Conservation (phyloP, 768 basidiomycete genomes). For the Butyriboletus loyo region DNA sequence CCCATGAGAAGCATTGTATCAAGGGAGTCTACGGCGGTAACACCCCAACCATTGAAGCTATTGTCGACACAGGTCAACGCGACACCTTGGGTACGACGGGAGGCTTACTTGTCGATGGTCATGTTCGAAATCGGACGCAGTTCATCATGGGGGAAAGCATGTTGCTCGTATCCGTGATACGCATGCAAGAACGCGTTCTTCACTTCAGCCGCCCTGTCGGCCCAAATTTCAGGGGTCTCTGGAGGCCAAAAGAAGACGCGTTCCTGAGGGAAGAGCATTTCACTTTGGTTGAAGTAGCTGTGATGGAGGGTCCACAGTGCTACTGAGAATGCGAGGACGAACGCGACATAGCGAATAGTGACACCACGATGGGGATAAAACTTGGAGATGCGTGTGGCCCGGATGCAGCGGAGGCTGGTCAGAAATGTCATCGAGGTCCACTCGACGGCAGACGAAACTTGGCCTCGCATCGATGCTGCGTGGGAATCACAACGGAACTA, state of each 20-base stretch:
- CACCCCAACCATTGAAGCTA: conserved; percentile 81
- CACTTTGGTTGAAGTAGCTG: neutral
- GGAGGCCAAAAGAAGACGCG: conserved; percentile 17
- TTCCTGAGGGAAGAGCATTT: conserved; percentile 8
- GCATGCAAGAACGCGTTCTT: conserved; percentile 64
- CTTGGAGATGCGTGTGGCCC: neutral
- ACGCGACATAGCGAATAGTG: conserved; percentile 23
- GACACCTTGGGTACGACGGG: neutral
- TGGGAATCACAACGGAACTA: neutral
- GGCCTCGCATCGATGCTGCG: too few species aligned
- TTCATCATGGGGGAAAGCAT: conserved; percentile 65
- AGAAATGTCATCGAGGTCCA: conserved; percentile 6
- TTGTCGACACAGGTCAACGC: neutral
- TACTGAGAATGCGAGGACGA: conserved; percentile 11
- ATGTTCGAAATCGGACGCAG: conserved; percentile 50
- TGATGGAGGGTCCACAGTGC: conserved; percentile 22
- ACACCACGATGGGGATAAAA: conserved; percentile 14
- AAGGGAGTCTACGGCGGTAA: conserved; percentile 75
- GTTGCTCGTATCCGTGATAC: conserved; percentile 59
- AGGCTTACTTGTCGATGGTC: conserved; percentile 49
- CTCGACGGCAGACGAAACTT: neutral
- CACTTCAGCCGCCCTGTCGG: conserved; percentile 51
- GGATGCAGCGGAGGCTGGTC: neutral
- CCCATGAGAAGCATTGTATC: conserved; percentile 87
- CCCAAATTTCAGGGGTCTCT: conserved; percentile 44